Evolutionary conservation across 768 basidiomycete species (phyloP), one percentile per base, ranked within the genome.

Genomic region (Phylloporus sp.): DNA sequence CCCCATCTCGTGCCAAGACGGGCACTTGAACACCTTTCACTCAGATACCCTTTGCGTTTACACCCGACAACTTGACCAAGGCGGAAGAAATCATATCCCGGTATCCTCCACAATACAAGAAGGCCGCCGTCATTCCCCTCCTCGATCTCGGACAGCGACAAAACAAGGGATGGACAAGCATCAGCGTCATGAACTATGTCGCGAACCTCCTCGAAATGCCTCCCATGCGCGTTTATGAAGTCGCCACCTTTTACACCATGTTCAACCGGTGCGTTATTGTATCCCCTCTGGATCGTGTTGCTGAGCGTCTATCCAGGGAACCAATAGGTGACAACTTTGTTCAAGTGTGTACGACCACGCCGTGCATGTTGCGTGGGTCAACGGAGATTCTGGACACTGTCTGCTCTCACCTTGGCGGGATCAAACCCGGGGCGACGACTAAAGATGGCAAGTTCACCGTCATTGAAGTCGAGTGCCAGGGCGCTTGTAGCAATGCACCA

Each of bases 181-280:
- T 99, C 59, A 92, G 89, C 62, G 94, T 95, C 55, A 99, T 99
- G 97, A 97, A 99, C 74, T 91, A 94, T 62, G 88, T 99, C 49
- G 97, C 97, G 1, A 88, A 90, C 58, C 76, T 95, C 28, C 79
- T 98, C 27, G 92, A 88, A 63, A 88, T 99, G 82, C 91, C 89
- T 10, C 91, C 91, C 47, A 98, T 99, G 97, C 88, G 97, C 10
- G 97, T 97, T 2, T 99, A 99, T 69, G 97, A 99, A 72, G 97
- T 99, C 45, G 95, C 95, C 16, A 95, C 93, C 13, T 99, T 99
- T 75, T 99, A 99, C 72, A 99, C 97, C 60, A 98, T 99, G 95
- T 98, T 97, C 80, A 99, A 97, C 77, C 82, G 95, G 91, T 91
- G 52, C 62, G 80, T 56, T n/a, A 23, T 16, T 24, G 27, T 36